These are phyloP conservation scores for Kwoniella bestiolae DNA, from an alignment of 768 basidiomycete genomes.

Conservation along the genomic window DNA sequence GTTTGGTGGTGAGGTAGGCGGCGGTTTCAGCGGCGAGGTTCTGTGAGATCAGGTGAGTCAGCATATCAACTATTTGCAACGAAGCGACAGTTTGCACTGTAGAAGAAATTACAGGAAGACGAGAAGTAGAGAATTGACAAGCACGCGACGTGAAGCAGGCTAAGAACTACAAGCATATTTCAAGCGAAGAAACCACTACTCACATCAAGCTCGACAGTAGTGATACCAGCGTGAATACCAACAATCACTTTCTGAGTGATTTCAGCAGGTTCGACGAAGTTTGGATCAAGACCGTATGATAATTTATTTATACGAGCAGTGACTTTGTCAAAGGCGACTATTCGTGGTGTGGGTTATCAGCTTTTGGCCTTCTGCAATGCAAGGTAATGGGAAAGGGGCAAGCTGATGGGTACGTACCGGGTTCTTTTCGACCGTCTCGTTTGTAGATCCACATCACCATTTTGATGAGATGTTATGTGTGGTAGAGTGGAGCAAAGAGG, in stretches of 20 bases:
- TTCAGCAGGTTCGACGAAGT: constrained; percentile 94
- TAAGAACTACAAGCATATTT: too few relatives aligned
- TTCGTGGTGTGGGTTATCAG: neutral
- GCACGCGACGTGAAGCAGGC: neutral
- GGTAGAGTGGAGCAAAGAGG: neutral
- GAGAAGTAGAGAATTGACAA: neutral
- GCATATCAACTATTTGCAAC: neutral
- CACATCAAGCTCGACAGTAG: constrained; percentile 95
- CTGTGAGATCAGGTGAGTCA: constrained; percentile 58
- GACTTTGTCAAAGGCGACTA: constrained; percentile 56
- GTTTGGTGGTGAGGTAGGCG: constrained; percentile 93
- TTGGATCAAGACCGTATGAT: constrained; percentile 91
- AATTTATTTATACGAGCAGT: constrained; percentile 62
- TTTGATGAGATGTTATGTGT: constrained; percentile 15
- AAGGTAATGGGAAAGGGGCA: neutral
- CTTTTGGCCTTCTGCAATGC: too few relatives aligned
- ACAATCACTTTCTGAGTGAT: constrained; percentile 62
- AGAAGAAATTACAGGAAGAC: neutral
- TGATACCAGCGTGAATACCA: constrained; percentile 55
- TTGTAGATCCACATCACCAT: constrained; percentile 56
- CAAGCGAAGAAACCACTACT: constrained; percentile 57
- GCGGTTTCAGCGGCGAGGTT: constrained; percentile 97
- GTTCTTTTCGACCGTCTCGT: constrained; percentile 55
- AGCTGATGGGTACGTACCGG: constrained; percentile 32
- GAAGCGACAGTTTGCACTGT: too few relatives aligned